These are phyloP conservation scores for Corylus heterophylla DNA, from an alignment of 306 rosid species.

Conservation along the genomic window DNA sequence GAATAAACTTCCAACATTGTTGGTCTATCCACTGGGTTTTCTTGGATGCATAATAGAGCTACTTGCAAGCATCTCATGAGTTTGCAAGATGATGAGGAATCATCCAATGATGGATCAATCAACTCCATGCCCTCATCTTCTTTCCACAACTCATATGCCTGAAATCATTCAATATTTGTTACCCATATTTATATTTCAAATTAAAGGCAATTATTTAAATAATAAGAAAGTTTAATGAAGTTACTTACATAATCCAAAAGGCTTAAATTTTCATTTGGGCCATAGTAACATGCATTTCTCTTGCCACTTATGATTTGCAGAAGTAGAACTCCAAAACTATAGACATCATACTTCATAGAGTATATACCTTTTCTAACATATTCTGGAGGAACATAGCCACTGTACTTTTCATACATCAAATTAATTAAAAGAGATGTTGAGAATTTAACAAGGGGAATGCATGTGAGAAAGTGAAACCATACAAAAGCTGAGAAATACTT, in stretches of 20 bases:
- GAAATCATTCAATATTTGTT: background rate
- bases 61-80: slow-evolving; percentile 40
- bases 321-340: slow-evolving; percentile 20
- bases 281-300: slow-evolving; percentile 1
- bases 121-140: slow-evolving; percentile 30
- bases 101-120: slow-evolving; percentile 33
- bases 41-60: slow-evolving; percentile 39
- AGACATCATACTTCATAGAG: slow-evolving; percentile 20
- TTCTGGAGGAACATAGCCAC: slow-evolving; percentile 18
- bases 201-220: background rate
- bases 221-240: background rate
- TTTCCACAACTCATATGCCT: slow-evolving; percentile 49
- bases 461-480: accelerated
- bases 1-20: slow-evolving; percentile 36
- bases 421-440: background rate
- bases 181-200: background rate
- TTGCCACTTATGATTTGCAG: slow-evolving; percentile 45
- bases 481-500: slow-evolving; percentile 17
- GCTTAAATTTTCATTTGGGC: slow-evolving; percentile 20
- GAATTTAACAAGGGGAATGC: background rate
- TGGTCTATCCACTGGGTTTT: slow-evolving; percentile 41
- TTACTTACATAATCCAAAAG: slow-evolving; percentile 39
- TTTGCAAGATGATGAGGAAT: slow-evolving; percentile 29
- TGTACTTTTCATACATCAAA: background rate
- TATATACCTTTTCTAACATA: slow-evolving; percentile 29